These are phyloP conservation scores for Heterobasidion annosum DNA, from an alignment of 1,284 basidiomycete genomes.

Conservation along the genomic window DNA sequence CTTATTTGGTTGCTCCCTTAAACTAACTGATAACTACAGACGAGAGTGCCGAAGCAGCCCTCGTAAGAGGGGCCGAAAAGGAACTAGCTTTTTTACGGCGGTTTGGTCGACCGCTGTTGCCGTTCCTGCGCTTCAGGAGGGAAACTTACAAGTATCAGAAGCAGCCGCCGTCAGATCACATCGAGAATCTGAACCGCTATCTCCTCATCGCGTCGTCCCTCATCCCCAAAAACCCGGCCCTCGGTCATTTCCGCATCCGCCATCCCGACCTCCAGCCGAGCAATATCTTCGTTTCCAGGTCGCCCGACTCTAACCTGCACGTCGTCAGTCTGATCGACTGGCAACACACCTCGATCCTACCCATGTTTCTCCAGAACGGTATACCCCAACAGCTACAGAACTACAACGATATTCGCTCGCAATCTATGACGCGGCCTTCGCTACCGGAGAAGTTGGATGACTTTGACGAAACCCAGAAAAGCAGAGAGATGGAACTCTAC, in stretches of 20 bases:
- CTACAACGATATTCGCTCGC: conserved; percentile 30
- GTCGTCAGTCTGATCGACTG: conserved; percentile 32
- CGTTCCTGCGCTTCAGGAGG: conserved; percentile 36
- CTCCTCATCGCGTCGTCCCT: conserved; percentile 28
- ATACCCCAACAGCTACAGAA: conserved; percentile 36
- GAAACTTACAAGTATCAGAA: conserved; percentile 35
- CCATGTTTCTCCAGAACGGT: conserved; percentile 34
- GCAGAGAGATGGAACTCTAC: conserved; percentile 22
- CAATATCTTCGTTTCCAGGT: conserved; percentile 27
- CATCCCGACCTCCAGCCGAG: conserved; percentile 29
- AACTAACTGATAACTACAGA: conserved; percentile 31
- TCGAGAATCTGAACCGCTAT: conserved; percentile 25
- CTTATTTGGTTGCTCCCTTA: conserved; percentile 18
- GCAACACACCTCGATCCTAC: conserved; percentile 38
- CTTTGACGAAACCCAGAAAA: conserved; percentile 19
- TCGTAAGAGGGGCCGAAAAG: conserved; percentile 34
- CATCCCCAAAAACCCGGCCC: conserved; percentile 21
- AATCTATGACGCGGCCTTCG: conserved; percentile 24
- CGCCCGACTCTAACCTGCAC: conserved; percentile 18
- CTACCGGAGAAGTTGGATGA: conserved; percentile 31
- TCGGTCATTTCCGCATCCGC: conserved; percentile 21
- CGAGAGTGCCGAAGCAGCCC: conserved; percentile 32
- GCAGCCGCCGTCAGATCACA: conserved; percentile 37
- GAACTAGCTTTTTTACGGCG: conserved; percentile 39
- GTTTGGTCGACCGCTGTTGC: conserved; percentile 40